Evolutionary conservation across 371 early-diverging fungal species (phyloP).

Genomic region (Mortierella sp.): DNA sequence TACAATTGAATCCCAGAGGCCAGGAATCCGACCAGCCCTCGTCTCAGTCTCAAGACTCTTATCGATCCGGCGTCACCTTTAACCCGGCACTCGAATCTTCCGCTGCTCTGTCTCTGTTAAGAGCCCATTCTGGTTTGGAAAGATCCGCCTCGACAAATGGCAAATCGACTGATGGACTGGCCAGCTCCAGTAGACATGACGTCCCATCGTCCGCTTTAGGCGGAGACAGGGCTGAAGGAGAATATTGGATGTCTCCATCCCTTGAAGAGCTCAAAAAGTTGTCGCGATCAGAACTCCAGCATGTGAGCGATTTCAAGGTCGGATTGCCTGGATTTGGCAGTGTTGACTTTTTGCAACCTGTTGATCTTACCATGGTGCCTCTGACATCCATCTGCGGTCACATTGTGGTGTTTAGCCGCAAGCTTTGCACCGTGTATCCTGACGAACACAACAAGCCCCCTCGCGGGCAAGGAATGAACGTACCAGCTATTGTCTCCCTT

Average conservation of each 20-base stretch:
- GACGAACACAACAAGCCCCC: conserved; percentile 81
- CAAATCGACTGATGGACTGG: background rate
- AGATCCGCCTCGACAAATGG: conserved; percentile 9
- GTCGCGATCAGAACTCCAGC: conserved; percentile 76
- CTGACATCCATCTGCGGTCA: conserved; percentile 83
- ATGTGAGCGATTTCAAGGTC: conserved; percentile 79
- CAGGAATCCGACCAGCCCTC: conserved; percentile 37
- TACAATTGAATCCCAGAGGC: conserved; percentile 58
- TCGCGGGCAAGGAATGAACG: conserved; percentile 89
- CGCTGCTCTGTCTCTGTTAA: conserved; percentile 27
- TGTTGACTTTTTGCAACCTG: conserved; percentile 80
- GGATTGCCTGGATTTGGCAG: conserved; percentile 79
- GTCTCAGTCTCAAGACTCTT: conserved; percentile 29
- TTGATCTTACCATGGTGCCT: conserved; percentile 78
- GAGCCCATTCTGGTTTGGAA: conserved; percentile 26
- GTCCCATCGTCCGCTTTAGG: background rate
- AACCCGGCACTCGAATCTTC: conserved; percentile 49
- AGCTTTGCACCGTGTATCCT: conserved; percentile 84
- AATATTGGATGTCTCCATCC: conserved; percentile 76
- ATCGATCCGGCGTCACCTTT: conserved; percentile 33
- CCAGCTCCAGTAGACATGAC: conserved; percentile 17
- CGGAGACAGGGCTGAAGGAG: conserved; percentile 35
- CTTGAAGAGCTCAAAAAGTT: conserved; percentile 63
- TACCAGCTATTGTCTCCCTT: conserved; percentile 83
- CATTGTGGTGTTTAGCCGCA: conserved; percentile 77